Percentiles rank a stretch among this genome's conserved stretches.
Evolutionary conservation across 495 filamentous ascomycete species (phyloP).

Genomic region (Durotheca rogersii): DNA sequence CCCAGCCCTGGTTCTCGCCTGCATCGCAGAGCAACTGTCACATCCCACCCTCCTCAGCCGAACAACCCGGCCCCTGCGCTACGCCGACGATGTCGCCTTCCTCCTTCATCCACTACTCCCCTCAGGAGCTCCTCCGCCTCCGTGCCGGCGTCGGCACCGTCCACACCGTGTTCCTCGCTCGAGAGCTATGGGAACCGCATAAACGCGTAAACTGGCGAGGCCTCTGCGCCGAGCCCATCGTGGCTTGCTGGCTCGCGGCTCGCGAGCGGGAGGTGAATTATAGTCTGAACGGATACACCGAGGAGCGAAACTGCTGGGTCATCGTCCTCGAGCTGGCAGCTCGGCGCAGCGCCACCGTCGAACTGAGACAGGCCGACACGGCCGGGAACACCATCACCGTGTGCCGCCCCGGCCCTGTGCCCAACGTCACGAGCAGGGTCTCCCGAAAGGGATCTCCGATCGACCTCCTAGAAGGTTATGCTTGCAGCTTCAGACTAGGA

Average conservation of each 20-base stretch:
- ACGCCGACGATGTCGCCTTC: neutral
- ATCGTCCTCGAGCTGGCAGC: conserved; percentile 6
- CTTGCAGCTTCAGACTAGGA: conserved; percentile 1
- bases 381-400: conserved; percentile 5
- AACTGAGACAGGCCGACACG: conserved; percentile 5
- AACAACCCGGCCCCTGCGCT: too few relatives aligned
- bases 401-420: conserved; percentile 1
- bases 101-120: conserved; percentile 2
- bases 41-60: too few relatives aligned
- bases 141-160: neutral
- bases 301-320: conserved; percentile 9
- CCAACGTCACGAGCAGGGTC: neutral
- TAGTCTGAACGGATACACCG: neutral
- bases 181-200: neutral
- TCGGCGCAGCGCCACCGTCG: conserved; percentile 1
- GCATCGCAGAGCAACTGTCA: too few relatives aligned
- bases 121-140: neutral
- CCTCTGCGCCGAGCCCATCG: neutral
- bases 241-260: conserved; percentile 10
- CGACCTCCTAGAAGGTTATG: conserved; percentile 5
- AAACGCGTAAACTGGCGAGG: neutral
- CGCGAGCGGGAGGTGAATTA: neutral
- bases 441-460: neutral
- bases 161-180: conserved; percentile 6
- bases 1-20: too few relatives aligned